These are phyloP conservation scores for Astrocystis sublimbata DNA, from an alignment of 495 filamentous ascomycete genomes.

Conservation along the genomic window DNA sequence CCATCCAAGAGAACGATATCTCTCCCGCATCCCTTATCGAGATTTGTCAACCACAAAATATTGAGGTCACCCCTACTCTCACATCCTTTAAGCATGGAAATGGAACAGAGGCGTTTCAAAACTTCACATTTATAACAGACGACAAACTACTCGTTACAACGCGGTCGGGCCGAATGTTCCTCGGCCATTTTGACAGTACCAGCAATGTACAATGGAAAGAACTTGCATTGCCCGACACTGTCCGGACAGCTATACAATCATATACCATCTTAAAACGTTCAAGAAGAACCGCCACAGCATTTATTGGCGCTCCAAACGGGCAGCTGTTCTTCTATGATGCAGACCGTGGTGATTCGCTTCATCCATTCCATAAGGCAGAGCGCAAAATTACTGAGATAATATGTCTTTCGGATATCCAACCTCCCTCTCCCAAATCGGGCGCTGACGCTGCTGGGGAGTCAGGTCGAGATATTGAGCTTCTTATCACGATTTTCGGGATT, in stretches of 20 bases:
- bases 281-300: constrained; percentile 33
- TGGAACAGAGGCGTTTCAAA: constrained; percentile 54
- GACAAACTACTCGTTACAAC: constrained; percentile 60
- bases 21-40: constrained; percentile 13
- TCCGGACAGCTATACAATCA: constrained; percentile 29
- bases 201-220: constrained; percentile 41
- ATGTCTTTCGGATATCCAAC: constrained; percentile 24
- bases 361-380: constrained; percentile 32
- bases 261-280: constrained; percentile 27
- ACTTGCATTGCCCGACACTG: constrained; percentile 34
- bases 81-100: constrained; percentile 26
- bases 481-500: constrained; percentile 28
- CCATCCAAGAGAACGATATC: neutral
- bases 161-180: constrained; percentile 59
- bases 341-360: constrained; percentile 23
- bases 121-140: constrained; percentile 65
- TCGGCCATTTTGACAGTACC: constrained; percentile 45
- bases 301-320: constrained; percentile 58
- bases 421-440: neutral
- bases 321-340: constrained; percentile 50
- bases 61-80: neutral
- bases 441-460: neutral
- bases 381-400: constrained; percentile 59
- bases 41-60: neutral
- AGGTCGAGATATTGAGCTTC: constrained; percentile 19